Evolutionary conservation across 345 rosid species (phyloP), one percentile per base, ranked within the genome.

Genomic region (Lepidium africanum): DNA sequence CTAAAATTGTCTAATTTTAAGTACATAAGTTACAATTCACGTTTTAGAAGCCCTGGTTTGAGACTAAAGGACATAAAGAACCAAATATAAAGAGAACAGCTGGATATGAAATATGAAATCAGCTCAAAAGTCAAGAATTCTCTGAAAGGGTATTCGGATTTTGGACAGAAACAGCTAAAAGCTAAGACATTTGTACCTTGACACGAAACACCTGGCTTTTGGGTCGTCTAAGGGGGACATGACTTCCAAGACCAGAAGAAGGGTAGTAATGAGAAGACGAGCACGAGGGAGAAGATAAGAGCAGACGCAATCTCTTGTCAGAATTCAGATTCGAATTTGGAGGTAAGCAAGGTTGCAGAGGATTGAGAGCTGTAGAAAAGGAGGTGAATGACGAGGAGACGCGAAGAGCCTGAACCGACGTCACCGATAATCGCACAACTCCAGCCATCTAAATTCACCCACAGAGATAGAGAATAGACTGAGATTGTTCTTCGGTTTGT

Each of bases 361-460:
- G 73, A 38, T 59, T 76, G 21, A 69, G 69, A 65, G 81, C 71
- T 48, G 81, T 72, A 21, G 82, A 43, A 19, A 74, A 78, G 42
- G 83, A 59, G 21, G 78, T 55, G 55, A 78, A 65, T 35, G 82
- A 59, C 21, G 83, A 74, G 17, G 91, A 73, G 55, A 79, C 72
- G 63, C 82, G 72, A 73, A 80, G 74, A 2, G 86, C 77, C 49
- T 71, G 78, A 39, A 70, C 60, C 5, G 83, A 76, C 35, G 77
- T 65, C 10, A 80, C 46, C n/a, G 80, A 68, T n/a, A 80, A 75
- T 60, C 76, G 49, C 69, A 84, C 61, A 76, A 74, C 87, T 79
- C 82, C 91, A 49, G 89, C 92, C 96, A 89, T 89, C 64, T 67
- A 77, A 49, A 73, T 30, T 37, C 36, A 59, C 59, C n/a, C 5